These are phyloP conservation scores for Penicillium paradoxum DNA, from an alignment of 495 filamentous ascomycete species.

Conservation along the genomic window DNA sequence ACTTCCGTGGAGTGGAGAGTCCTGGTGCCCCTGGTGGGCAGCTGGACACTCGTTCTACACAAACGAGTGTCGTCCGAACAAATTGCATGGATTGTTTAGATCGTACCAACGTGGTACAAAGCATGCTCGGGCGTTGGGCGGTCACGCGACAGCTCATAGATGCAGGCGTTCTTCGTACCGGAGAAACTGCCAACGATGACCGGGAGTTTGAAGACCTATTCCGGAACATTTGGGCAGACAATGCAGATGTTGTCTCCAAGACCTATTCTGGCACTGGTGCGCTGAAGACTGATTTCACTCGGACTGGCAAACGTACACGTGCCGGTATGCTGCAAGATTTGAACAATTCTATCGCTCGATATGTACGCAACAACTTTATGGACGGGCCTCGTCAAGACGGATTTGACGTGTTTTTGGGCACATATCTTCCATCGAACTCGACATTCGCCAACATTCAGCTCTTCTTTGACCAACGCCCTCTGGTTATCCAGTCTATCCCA, in stretches of 20 bases:
- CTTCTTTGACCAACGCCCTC: constrained; percentile 81
- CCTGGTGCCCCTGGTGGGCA: constrained; percentile 64
- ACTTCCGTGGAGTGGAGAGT: constrained; percentile 88
- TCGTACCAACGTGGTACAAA: constrained; percentile 95
- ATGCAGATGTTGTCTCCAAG: constrained; percentile 89
- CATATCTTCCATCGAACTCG: constrained; percentile 66
- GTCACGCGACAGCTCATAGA: constrained; percentile 84
- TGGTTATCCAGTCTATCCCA: constrained; percentile 82
- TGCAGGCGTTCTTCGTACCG: constrained; percentile 64
- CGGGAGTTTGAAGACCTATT: constrained; percentile 77
- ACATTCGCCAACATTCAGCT: constrained; percentile 59
- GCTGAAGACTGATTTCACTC: constrained; percentile 92
- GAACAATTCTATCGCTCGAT: constrained; percentile 76
- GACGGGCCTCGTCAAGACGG: constrained; percentile 93
- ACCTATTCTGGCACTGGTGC: constrained; percentile 93
- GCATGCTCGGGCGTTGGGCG: constrained; percentile 83
- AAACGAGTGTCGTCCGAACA: constrained; percentile 85
- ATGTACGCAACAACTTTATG: constrained; percentile 83
- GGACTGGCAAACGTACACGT: constrained; percentile 79
- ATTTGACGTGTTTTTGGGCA: constrained; percentile 88
- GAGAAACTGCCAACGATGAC: constrained; percentile 67
- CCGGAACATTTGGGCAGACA: constrained; percentile 96
- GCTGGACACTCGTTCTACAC: constrained; percentile 70
- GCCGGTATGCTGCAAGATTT: constrained; percentile 77
- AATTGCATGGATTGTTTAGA: constrained; percentile 99